These are phyloP conservation scores for Musa balbisiana DNA, from an alignment of 202 grass and related monocot genomes.

Conservation along the genomic window DNA sequence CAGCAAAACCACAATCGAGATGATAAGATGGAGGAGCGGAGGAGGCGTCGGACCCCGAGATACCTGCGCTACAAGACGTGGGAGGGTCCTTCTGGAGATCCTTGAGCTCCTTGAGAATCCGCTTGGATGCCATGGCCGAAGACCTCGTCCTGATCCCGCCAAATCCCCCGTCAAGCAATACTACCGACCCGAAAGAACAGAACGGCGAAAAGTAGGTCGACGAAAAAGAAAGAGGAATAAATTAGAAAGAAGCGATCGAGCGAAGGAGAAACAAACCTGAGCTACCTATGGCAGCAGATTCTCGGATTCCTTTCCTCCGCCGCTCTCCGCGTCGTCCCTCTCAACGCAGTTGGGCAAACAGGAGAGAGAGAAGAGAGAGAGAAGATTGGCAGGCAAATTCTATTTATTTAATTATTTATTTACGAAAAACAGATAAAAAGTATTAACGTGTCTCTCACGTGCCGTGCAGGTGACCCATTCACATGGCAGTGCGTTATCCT, in stretches of 20 bases:
- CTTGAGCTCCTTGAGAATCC: constrained; percentile 2
- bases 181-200: neutral
- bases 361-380: neutral
- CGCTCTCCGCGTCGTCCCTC: neutral
- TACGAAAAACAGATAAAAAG: neutral
- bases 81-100: neutral
- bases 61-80: constrained; percentile 4
- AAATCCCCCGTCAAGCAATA: neutral
- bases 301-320: neutral
- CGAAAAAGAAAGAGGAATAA: neutral
- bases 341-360: neutral
- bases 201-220: neutral
- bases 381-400: neutral
- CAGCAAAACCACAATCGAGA: no score
- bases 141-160: neutral
- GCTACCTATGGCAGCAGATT: neutral
- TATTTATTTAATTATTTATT: neutral
- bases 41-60: neutral
- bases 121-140: neutral
- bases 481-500: neutral
- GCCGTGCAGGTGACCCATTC: neutral
- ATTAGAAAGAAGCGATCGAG: neutral
- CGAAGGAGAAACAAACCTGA: neutral
- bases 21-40: neutral
- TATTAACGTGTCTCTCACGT: neutral